Conservation (phyloP, 2,329 filamentous ascomycete species). For the Plenodomus tracheiphilus region DNA sequence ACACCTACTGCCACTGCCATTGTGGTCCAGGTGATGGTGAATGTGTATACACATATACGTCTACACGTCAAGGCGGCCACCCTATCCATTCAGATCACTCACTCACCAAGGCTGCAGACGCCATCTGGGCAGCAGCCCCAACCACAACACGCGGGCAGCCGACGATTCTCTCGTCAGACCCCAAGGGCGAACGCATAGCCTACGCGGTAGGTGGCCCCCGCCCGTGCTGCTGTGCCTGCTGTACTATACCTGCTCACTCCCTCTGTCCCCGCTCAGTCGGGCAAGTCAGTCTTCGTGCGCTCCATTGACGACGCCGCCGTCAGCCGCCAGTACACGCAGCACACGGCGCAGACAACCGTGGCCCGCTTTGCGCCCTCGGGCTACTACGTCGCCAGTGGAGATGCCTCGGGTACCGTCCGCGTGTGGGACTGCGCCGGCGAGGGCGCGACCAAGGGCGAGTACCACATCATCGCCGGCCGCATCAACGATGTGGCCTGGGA, state of each 20-base stretch:
- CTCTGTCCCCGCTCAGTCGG: slow-evolving; percentile 63
- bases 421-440: slow-evolving; percentile 90
- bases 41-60: too few species aligned
- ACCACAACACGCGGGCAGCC: slow-evolving; percentile 82
- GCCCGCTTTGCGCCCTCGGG: slow-evolving; percentile 92
- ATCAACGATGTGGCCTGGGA: slow-evolving; percentile 99
- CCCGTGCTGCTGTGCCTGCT: not conserved
- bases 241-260: slow-evolving; percentile 5
- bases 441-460: slow-evolving; percentile 90
- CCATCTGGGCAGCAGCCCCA: slow-evolving; percentile 83
- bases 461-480: slow-evolving; percentile 88
- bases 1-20: too few species aligned
- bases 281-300: slow-evolving; percentile 95
- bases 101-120: slow-evolving; percentile 48
- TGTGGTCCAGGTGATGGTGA: too few species aligned
- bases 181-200: slow-evolving; percentile 87
- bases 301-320: slow-evolving; percentile 87
- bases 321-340: slow-evolving; percentile 87
- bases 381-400: slow-evolving; percentile 92
- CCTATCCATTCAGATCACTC: too few species aligned
- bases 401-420: slow-evolving; percentile 79
- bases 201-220: slow-evolving; percentile 71
- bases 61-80: too few species aligned
- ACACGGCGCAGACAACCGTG: slow-evolving; percentile 86
- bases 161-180: slow-evolving; percentile 83